These are phyloP conservation scores for Pulveroboletus sp. DNA, from an alignment of 768 basidiomycete genomes.

Conservation along the genomic window DNA sequence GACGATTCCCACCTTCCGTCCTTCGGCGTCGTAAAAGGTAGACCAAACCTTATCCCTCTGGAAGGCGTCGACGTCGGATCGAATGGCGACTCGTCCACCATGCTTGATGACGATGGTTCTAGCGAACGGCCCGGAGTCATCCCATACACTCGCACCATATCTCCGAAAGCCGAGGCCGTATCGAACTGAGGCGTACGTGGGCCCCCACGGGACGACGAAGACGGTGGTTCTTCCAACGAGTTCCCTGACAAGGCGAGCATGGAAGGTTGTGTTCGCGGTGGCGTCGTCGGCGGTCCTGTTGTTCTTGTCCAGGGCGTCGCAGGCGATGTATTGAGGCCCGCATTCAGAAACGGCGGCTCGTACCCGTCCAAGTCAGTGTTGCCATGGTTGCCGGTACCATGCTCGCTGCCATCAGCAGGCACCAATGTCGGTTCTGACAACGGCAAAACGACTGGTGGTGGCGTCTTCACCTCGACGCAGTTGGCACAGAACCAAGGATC, in stretches of 20 bases:
- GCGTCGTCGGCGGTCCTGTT: slow-evolving; percentile 44
- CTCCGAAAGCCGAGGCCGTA: slow-evolving; percentile 28
- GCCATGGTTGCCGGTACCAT: neutral
- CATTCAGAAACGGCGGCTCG: slow-evolving; percentile 60
- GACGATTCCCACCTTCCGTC: slow-evolving; percentile 39
- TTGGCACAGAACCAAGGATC: slow-evolving; percentile 74
- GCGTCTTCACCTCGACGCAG: slow-evolving; percentile 45
- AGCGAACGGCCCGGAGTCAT: slow-evolving; percentile 36
- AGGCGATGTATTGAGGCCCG: slow-evolving; percentile 52
- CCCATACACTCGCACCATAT: slow-evolving; percentile 38
- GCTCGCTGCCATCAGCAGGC: slow-evolving; percentile 51
- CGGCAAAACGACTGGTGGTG: slow-evolving; percentile 33
- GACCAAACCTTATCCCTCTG: slow-evolving; percentile 63
- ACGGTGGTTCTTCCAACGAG: slow-evolving; percentile 42
- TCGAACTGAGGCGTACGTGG: slow-evolving; percentile 53
- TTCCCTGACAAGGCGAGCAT: slow-evolving; percentile 34
- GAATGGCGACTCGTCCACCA: slow-evolving; percentile 55
- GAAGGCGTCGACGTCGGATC: slow-evolving; percentile 81
- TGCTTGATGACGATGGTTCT: slow-evolving; percentile 23
- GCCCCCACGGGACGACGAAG: slow-evolving; percentile 45
- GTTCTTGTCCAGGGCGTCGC: slow-evolving; percentile 44
- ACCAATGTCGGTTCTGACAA: slow-evolving; percentile 64
- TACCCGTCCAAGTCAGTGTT: slow-evolving; percentile 34
- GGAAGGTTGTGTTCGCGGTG: slow-evolving; percentile 32
- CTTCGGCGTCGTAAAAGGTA: slow-evolving; percentile 63